These are phyloP conservation scores for Fusarium mangiferae DNA, from an alignment of 2,329 filamentous ascomycete genomes.

Conservation along the genomic window DNA sequence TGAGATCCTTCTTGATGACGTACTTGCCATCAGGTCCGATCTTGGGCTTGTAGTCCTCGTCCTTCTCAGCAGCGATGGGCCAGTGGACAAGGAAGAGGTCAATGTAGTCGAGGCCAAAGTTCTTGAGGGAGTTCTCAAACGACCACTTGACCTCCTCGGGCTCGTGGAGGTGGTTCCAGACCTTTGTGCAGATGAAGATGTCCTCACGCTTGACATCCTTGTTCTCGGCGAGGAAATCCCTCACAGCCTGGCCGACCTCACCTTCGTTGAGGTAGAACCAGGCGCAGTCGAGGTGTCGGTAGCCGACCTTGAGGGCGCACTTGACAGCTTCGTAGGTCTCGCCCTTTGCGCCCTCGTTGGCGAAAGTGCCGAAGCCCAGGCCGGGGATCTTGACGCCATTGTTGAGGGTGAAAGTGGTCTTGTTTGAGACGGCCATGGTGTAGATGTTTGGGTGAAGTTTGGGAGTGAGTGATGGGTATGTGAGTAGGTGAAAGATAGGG, in stretches of 20 bases:
- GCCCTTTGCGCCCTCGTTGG: constrained; percentile 64
- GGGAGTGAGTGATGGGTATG: constrained; percentile 1
- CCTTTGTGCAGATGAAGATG: constrained; percentile 67
- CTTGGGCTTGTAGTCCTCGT: constrained; percentile 55
- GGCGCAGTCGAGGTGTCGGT: constrained; percentile 61
- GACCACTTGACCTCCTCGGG: constrained; percentile 60
- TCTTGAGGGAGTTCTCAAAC: constrained; percentile 59
- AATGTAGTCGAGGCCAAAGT: constrained; percentile 63
- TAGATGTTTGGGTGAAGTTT: constrained; percentile 12
- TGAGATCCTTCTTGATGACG: constrained; percentile 58
- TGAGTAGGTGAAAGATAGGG: constrained; percentile 5
- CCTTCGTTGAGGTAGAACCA: constrained; percentile 58
- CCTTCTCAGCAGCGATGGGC: constrained; percentile 58
- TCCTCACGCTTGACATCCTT: constrained; percentile 48
- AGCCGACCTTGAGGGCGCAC: constrained; percentile 57
- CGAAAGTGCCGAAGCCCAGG: constrained; percentile 73
- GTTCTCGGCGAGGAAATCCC: constrained; percentile 45
- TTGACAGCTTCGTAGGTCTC: constrained; percentile 49
- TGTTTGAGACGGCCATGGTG: constrained; percentile 40
- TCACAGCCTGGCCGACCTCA: constrained; percentile 56
- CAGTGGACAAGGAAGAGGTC: constrained; percentile 64
- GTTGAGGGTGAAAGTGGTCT: constrained; percentile 56
- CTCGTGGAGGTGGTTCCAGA: constrained; percentile 68
- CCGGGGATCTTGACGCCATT: constrained; percentile 69
- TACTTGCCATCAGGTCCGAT: constrained; percentile 59